These are phyloP conservation scores for Anisogramma anomala DNA, from an alignment of 2,329 filamentous ascomycete species.

Conservation along the genomic window DNA sequence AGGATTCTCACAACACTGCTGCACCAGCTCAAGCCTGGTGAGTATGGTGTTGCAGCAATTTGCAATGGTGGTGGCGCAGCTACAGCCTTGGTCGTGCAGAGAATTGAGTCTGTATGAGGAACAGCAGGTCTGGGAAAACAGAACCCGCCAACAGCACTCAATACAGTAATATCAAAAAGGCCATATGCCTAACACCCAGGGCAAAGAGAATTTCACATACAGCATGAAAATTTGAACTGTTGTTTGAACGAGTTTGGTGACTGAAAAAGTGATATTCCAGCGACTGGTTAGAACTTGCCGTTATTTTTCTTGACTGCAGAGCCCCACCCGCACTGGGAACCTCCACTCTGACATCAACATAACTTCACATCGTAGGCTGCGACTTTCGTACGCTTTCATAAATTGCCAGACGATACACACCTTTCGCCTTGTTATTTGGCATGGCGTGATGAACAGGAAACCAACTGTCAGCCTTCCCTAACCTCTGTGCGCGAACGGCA, in stretches of 20 bases:
- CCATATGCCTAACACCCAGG: too few species aligned
- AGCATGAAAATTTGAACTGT: too few species aligned
- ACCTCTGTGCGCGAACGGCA: not conserved
- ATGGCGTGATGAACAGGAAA: too few species aligned
- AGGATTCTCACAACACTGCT: slow-evolving; percentile 81
- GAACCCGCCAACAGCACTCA: not conserved
- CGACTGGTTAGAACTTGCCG: too few species aligned
- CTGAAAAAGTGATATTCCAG: too few species aligned
- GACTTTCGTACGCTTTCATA: not conserved
- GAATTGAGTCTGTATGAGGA: slow-evolving; percentile 46
- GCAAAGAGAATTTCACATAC: not conserved
- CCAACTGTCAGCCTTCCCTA: not conserved
- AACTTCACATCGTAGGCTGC: too few species aligned
- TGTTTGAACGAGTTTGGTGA: too few species aligned
- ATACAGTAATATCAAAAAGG: too few species aligned
- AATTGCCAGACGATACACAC: not conserved
- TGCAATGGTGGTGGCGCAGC: slow-evolving; percentile 94
- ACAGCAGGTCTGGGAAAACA: slow-evolving; percentile 4
- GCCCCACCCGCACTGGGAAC: too few species aligned
- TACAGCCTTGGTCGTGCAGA: slow-evolving; percentile 83
- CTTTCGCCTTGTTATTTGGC: too few species aligned
- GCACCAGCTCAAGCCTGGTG: slow-evolving; percentile 80
- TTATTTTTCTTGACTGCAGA: too few species aligned
- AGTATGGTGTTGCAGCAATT: slow-evolving; percentile 92
- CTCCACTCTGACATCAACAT: too few species aligned